Base-by-base conservation (phyloP, 441 rosid genomes). In the Erodium moschatum region DNA sequence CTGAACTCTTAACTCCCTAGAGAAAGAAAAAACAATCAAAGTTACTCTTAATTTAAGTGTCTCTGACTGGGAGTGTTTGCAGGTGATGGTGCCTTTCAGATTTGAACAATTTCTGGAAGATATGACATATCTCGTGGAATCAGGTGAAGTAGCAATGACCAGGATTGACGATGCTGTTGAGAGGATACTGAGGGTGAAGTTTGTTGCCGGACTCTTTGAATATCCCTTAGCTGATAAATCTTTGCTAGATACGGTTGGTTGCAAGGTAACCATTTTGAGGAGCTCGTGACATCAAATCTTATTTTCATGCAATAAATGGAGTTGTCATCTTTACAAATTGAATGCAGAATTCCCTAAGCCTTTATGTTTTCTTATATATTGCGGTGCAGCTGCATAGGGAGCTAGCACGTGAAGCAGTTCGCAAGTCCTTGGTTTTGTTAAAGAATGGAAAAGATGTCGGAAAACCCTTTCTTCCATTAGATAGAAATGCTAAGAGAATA, bases 111-210 rank as follows among this genome's bases (percentile, higher is more conserved):
- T 86, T 77, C 50, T 84, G 63, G 79, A 86, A 15, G 84, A 86
- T 74, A 38, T 90, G 76, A 75, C 67, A 21, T 74, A 70, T 77
- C 80, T 89, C 74, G 92, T 79, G 56, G 85, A 85, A 76, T 81
- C 89, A 10, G 92, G 92, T 31, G 95, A 86, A 78, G 74, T 93
- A 76, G 52, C 85, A 8, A 70, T 89, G 75, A 68, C 85, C 72
- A 82, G 98, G 73, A 83, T 93, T 65, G 79, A 89, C 74, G 95
- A 93, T 75, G 94, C 98, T 35, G 97, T 93, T 74, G 87, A 83
- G 70, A 82, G 96, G 71, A 89, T 93, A 77, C 80, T 93, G 46
- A 85, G 98, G 77, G 97, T 93, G 76, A 90, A 90, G 72, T 89
- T 90, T 73, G 82, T 86, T 3, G 76, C 87, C 50, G 95, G 97